Conservation (phyloP, 495 filamentous ascomycete genomes). For the Immersiella caudata region DNA sequence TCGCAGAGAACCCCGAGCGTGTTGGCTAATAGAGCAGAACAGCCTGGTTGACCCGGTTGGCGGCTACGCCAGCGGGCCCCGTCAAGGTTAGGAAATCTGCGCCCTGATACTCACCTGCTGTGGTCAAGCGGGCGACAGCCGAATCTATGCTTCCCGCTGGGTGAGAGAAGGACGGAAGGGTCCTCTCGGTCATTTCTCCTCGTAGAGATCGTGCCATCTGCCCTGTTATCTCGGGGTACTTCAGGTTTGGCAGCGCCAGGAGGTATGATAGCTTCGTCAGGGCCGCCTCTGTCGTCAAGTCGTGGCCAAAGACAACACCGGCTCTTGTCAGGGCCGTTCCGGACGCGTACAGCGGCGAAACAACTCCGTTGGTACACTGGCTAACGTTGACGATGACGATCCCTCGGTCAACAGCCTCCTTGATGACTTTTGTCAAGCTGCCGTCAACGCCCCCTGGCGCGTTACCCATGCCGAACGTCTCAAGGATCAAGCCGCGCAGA, state of each 20-base stretch:
- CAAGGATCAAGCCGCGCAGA: constrained; percentile 81
- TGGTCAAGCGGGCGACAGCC: constrained; percentile 36
- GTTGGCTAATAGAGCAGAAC: neutral
- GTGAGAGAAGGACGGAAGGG: constrained; percentile 66
- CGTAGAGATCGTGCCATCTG: constrained; percentile 77
- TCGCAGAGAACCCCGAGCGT: neutral
- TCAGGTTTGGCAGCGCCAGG: constrained; percentile 67
- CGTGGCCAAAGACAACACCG: constrained; percentile 89
- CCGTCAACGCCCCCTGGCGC: constrained; percentile 84
- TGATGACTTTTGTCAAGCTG: constrained; percentile 78
- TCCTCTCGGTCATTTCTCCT: constrained; percentile 83
- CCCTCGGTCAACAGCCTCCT: constrained; percentile 73
- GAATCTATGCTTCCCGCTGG: constrained; percentile 56
- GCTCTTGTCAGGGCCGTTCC: constrained; percentile 85
- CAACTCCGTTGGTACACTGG: constrained; percentile 87
- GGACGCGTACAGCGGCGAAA: constrained; percentile 87
- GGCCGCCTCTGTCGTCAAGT: constrained; percentile 92
- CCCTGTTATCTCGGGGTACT: constrained; percentile 61
- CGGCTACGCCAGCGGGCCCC: neutral
- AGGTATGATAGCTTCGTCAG: constrained; percentile 92
- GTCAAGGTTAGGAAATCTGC: neutral
- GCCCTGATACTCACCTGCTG: constrained; percentile 30
- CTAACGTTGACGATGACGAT: constrained; percentile 92
- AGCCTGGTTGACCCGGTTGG: neutral
- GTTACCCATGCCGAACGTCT: constrained; percentile 96